Evolutionary conservation across 2,329 filamentous ascomycete genomes (phyloP).

Genomic region (Bipolaris sorokiniana): DNA sequence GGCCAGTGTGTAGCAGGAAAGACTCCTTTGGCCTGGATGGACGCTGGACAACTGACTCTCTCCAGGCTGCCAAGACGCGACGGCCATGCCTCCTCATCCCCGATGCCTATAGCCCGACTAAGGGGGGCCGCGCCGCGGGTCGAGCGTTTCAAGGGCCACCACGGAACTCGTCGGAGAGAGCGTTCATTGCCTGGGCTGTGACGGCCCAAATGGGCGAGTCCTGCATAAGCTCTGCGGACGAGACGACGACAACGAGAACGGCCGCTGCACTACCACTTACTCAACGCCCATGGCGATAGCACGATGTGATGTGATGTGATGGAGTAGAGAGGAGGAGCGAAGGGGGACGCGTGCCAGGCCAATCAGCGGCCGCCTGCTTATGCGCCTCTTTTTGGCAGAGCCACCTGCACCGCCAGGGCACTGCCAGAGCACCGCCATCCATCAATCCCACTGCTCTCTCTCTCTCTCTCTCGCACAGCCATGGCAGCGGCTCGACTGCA

Average conservation of each 20-base stretch:
- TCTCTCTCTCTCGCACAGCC: too few species aligned
- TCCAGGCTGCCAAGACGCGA: constrained; percentile 16
- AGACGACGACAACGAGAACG: neutral
- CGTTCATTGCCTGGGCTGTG: constrained; percentile 16
- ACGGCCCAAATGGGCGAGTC: constrained; percentile 17
- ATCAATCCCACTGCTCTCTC: too few species aligned
- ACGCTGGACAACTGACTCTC: constrained; percentile 15
- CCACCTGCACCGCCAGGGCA: too few species aligned
- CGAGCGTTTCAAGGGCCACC: constrained; percentile 17
- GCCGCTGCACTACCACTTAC: too few species aligned
- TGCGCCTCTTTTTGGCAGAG: neutral
- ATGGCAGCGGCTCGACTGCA: too few species aligned
- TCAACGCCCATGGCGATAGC: too few species aligned
- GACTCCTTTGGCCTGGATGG: constrained; percentile 17
- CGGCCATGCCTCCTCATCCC: constrained; percentile 20
- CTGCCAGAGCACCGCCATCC: too few species aligned
- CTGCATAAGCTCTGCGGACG: constrained; percentile 22
- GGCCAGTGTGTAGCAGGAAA: constrained; percentile 25
- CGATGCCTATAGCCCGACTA: constrained; percentile 15
- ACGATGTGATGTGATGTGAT: too few species aligned
- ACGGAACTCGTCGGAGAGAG: constrained; percentile 16
- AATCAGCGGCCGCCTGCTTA: constrained; percentile 7
- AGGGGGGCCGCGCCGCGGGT: constrained; percentile 19
- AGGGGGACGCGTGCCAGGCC: constrained; percentile 17
- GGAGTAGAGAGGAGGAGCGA: constrained; percentile 7